A percentile compares a stretch with the other conserved stretches of the same genome.
Evolutionary conservation across 164 flowering plant genomes (phyloP).

Genomic region (Umbilicus rupestris): DNA sequence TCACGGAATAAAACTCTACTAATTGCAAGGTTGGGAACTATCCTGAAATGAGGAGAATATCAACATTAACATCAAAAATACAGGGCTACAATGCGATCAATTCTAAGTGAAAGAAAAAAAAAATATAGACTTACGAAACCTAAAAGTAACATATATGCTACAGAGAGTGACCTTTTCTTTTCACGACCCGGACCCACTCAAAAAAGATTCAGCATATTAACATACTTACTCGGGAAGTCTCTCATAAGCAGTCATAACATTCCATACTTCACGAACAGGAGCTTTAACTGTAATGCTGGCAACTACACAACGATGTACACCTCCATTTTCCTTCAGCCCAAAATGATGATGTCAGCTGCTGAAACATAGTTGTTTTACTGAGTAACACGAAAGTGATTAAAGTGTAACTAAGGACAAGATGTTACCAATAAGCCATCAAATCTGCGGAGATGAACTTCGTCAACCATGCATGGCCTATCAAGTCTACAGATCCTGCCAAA

Average conservation of each 20-base stretch:
- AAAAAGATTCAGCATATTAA: neutral
- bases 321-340: slow-evolving; percentile 84
- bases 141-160: neutral
- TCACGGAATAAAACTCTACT: slow-evolving; percentile 81
- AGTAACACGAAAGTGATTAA: slow-evolving; percentile 9
- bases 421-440: slow-evolving; percentile 89
- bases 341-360: slow-evolving; percentile 22
- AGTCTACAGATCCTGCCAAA: slow-evolving; percentile 69
- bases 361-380: slow-evolving; percentile 11
- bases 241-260: slow-evolving; percentile 82
- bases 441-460: slow-evolving; percentile 97
- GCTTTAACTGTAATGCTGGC: slow-evolving; percentile 96
- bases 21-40: slow-evolving; percentile 92
- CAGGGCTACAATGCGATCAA: neutral
- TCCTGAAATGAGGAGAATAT: slow-evolving; percentile 38
- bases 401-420: slow-evolving; percentile 16
- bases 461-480: slow-evolving; percentile 75
- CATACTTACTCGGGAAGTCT: slow-evolving; percentile 80
- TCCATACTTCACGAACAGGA: slow-evolving; percentile 91
- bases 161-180: neutral
- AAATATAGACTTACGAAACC: neutral
- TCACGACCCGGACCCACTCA: neutral
- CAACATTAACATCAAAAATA: neutral
- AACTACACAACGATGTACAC: slow-evolving; percentile 88
- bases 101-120: neutral